Conservation (phyloP, 106 monocot species). For the Iris macrosiphon region DNA sequence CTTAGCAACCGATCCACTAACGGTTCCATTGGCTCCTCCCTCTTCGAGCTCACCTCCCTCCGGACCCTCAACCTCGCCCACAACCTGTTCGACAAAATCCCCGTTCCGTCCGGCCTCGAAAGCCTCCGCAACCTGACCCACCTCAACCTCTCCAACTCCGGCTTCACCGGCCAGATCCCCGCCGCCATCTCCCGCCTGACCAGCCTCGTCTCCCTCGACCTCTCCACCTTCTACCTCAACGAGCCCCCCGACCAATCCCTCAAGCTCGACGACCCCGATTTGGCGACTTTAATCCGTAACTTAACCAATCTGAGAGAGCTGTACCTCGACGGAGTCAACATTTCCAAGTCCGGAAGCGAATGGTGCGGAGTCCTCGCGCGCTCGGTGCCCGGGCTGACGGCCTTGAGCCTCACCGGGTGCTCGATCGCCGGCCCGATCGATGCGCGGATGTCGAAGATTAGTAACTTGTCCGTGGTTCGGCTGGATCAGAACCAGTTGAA, state of each 20-base stretch:
- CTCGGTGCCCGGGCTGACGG: constrained; percentile 23
- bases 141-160: constrained; percentile 47
- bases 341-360: constrained; percentile 12
- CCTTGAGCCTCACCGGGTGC: constrained; percentile 41
- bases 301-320: constrained; percentile 19
- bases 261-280: constrained; percentile 7
- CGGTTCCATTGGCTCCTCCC: constrained; percentile 13
- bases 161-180: constrained; percentile 39
- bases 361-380: constrained; percentile 26
- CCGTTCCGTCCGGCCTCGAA: constrained; percentile 13
- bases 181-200: constrained; percentile 21
- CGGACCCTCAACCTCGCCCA: constrained; percentile 27
- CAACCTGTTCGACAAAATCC: constrained; percentile 13
- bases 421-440: constrained; percentile 40
- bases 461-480: constrained; percentile 17
- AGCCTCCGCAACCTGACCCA: constrained; percentile 20
- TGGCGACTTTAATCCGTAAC: constrained; percentile 13
- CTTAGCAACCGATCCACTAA: constrained; percentile 20
- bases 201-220: constrained; percentile 31
- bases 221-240: constrained; percentile 17
- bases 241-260: constrained; percentile 1
- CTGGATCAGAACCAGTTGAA: constrained; percentile 37
- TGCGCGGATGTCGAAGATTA: constrained; percentile 21
- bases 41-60: constrained; percentile 44
- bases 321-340: constrained; percentile 30